Base-by-base conservation (phyloP, 2,329 filamentous ascomycete species). In the Raffaelea arxii region DNA sequence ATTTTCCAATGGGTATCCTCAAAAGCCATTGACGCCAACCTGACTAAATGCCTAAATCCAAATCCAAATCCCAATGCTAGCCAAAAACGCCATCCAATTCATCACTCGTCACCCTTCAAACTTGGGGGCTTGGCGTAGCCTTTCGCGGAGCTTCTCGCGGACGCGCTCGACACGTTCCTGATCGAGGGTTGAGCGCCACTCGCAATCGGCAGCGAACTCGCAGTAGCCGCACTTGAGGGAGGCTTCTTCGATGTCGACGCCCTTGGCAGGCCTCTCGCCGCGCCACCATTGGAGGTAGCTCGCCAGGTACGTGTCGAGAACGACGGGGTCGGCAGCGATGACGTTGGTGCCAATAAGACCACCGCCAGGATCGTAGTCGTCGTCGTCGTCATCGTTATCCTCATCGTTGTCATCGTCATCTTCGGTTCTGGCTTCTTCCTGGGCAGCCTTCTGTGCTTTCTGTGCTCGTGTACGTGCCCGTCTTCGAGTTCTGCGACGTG, bases 201-300 rank as follows among this genome's bases (percentile, higher is more conserved):
- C 72, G 61, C 90, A 96, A 4, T 69, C 71, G 4, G 86, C 82
- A 0, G 75, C 78, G 63, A 95, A 96, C 54, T 94, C 87, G 59
- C 90, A 96, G 27, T 74, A 78, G 22, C 80, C 69, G 60, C 90
- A 96, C 62, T 96, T 96, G 65, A 84, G 94, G 0, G 87, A 84
- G 5, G 51, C 52, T 55, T 96, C 90, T 58, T 90, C 83, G 7
- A 94, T 75, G 6, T 78, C 74, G 3, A 96, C 90, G 0, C 91
- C 90, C 4, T 73, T 71, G 0, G 88, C 79, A 42, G 75, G 65
- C 19, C 89, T 71, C 54, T 82, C 70, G 1, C 90, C 91, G 32
- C 77, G 80, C 90, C 90, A 96, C 87, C 88, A 96, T 16, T 71
- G 62, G 75, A 96, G 78, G 54, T 85, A 82, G 3, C 77, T 71